Conservation (phyloP, 1,139 yeast species). For the Pichia sp. region DNA sequence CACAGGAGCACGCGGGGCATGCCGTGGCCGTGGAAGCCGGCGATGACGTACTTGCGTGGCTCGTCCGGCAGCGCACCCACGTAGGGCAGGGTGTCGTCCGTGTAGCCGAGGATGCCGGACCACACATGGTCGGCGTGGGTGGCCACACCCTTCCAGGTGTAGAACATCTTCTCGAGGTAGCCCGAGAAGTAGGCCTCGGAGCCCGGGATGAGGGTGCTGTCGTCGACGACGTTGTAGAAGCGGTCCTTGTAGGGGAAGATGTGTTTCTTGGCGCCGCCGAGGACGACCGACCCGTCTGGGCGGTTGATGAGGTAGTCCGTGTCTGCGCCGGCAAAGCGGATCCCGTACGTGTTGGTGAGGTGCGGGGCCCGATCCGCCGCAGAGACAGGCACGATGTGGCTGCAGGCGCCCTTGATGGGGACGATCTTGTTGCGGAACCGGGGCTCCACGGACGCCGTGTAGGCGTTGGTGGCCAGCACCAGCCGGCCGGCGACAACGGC, state of each 20-base stretch:
- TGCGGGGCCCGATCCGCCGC: constrained; percentile 23
- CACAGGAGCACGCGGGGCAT: constrained; percentile 28
- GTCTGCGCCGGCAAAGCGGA: constrained; percentile 23
- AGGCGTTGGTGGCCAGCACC: constrained; percentile 40
- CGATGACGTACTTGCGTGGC: constrained; percentile 26
- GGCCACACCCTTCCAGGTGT: constrained; percentile 13
- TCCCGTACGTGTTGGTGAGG: constrained; percentile 28
- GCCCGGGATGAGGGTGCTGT: constrained; percentile 16
- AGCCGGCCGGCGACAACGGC: constrained; percentile 32
- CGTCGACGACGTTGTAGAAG: constrained; percentile 29
- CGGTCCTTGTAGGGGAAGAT: constrained; percentile 19
- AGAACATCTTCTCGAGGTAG: neutral
- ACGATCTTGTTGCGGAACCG: constrained; percentile 23
- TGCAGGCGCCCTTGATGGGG: constrained; percentile 28
- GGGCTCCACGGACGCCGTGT: constrained; percentile 33
- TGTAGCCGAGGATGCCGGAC: constrained; percentile 31
- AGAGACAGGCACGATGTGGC: constrained; percentile 22
- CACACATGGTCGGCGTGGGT: constrained; percentile 24
- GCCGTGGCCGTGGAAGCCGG: constrained; percentile 33
- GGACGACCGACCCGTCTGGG: constrained; percentile 30
- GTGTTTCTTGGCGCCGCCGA: constrained; percentile 29
- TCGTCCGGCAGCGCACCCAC: constrained; percentile 27
- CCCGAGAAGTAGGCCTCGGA: neutral
- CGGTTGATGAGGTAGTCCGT: constrained; percentile 31
- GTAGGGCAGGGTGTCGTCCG: constrained; percentile 31